Conservation (phyloP, 768 basidiomycete species). For the Leccinum disarticulatum region DNA sequence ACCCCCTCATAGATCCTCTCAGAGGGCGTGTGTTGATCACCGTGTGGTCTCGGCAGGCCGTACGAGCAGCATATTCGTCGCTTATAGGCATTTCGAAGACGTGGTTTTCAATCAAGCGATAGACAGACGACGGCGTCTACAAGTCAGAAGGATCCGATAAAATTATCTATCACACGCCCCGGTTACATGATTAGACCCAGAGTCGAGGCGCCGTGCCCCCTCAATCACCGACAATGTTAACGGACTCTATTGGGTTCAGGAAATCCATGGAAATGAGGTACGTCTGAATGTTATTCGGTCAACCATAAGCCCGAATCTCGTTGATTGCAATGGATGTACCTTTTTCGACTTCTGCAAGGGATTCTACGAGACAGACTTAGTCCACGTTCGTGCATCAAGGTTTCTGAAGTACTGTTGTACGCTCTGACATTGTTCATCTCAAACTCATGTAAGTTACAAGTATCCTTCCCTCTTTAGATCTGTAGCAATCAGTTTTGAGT, state of each 20-base stretch:
- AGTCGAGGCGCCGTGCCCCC: neutral
- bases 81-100: conserved; percentile 14
- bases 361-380: too few species aligned
- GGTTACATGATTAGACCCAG: neutral
- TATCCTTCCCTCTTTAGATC: too few species aligned
- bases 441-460: too few species aligned
- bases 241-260: neutral
- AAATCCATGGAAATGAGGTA: neutral
- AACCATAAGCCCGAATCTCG: neutral
- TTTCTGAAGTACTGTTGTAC: too few species aligned
- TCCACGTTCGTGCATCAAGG: too few species aligned
- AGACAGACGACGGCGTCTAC: neutral
- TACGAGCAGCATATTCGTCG: conserved; percentile 20
- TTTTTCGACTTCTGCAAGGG: too few species aligned
- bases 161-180: neutral
- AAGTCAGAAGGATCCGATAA: neutral
- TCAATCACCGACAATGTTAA: neutral
- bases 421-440: too few species aligned
- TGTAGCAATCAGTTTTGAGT: too few species aligned
- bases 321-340: too few species aligned
- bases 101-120: neutral
- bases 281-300: neutral
- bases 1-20: neutral
- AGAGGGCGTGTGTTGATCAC: conserved; percentile 10
- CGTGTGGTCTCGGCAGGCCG: conserved; percentile 17